phyloP scores from a whole-genome alignment of 2,329 filamentous ascomycete species.

The Curvularia verruculosa region DNA sequence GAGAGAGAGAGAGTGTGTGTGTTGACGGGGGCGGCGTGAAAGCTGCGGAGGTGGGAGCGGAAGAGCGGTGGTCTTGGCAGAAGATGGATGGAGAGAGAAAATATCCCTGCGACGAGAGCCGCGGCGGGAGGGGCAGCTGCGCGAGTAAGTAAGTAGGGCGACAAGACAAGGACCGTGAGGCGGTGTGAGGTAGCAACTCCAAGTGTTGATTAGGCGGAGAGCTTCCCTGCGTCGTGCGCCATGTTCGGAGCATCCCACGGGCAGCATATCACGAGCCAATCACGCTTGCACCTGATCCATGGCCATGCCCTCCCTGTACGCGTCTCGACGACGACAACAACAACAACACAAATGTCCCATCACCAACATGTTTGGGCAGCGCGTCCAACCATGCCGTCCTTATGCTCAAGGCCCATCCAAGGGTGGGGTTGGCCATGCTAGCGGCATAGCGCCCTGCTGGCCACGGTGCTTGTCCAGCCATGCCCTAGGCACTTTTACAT shows the following conservation, averaged over 20 bases:
- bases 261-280: conserved; percentile 13
- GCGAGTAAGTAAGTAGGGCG: conserved; percentile 21
- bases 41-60: conserved; percentile 19
- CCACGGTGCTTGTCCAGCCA: conserved; percentile 2
- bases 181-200: conserved; percentile 22
- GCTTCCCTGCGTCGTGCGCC: conserved; percentile 14
- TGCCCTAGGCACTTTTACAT: too few species aligned
- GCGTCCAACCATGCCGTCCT: conserved; percentile 15
- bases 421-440: conserved; percentile 18
- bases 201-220: conserved; percentile 22
- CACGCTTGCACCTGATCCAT: conserved; percentile 15
- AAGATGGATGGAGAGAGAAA: conserved; percentile 12
- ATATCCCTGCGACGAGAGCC: conserved; percentile 16
- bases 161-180: conserved; percentile 15
- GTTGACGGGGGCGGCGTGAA: conserved; percentile 1
- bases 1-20: too few species aligned
- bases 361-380: conserved; percentile 2
- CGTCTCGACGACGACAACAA: conserved; percentile 5
- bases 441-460: conserved; percentile 6
- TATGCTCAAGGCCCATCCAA: conserved; percentile 12
- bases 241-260: conserved; percentile 12
- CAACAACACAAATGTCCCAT: neutral
- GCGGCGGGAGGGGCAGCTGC: conserved; percentile 14
- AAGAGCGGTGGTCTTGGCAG: conserved; percentile 29
- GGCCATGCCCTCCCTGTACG: neutral